Base-by-base conservation (phyloP, 75 land plant species). In the Pinus taeda region DNA sequence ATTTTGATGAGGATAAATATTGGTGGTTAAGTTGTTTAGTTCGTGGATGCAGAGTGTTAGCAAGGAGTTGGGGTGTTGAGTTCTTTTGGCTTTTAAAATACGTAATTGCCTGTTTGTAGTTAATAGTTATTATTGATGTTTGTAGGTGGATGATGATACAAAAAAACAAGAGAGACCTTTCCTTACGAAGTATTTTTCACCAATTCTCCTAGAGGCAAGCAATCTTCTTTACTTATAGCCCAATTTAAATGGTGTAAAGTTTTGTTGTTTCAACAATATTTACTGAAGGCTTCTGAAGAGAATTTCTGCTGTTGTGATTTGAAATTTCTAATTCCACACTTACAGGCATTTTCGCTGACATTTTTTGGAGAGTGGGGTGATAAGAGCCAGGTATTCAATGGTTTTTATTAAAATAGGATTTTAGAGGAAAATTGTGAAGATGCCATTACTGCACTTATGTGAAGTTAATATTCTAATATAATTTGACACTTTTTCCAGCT, bases 321-420 rank as follows among this genome's bases (percentile, higher is more conserved):
- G 15, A 17, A 17, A 20, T 65, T 65, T 65, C 49, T 69, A 2
- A 20, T 69, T 18, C 12, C 72, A 39, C 72, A 66, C 37, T 55
- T 82, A 73, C 83, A 96, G 98, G 93, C 98, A 58, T 96, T 96
- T 74, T 92, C 98, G 14, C 81, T 96, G 56, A 96, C 94, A 3
- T 96, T 96, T 71, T 88, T 96, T 77, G 98, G 98, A 39, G 98
- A 96, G 79, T 96, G 95, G 95, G 98, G 98, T 77, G 98, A 96
- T 77, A 93, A 93, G 78, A 96, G 98, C 79, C 98, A 96, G 95
- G 98, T 96, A 88, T 59, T 60, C 49, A 71, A 42, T 39, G 72
- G 49, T 21, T 69, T 14, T 60, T 20, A 56, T 4, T 56, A 39
- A 22, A 76, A 1, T 61, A 57, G 71, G 57, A 20, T 65, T 69